Base-by-base conservation (phyloP, 2,329 filamentous ascomycete genomes). In the Phyllosticta ampelicida region DNA sequence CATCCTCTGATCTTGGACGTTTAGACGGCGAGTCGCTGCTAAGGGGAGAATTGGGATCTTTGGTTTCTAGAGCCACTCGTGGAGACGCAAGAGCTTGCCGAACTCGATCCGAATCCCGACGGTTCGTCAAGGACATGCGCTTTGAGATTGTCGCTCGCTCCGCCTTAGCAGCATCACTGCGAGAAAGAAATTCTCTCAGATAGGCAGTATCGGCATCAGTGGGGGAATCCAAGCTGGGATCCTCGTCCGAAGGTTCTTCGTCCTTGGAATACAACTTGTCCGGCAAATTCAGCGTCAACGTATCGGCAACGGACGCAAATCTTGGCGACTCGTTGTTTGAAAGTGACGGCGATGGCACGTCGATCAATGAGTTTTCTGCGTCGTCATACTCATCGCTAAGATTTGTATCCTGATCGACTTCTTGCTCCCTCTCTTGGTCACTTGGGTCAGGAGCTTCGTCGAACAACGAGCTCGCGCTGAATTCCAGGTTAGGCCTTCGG, bases 201-300 rank as follows among this genome's bases (percentile, higher is more conserved):
- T 78, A 65, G 1, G 75, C 76, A 8, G 77, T 78, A 60, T 79
- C 77, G 57, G 77, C 75, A 48, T 74, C 66, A 61, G 78, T 53
- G 64, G 71, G 60, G 59, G 56, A 58, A n/a, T 44, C 36, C 36
- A 44, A 6, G 2, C 13, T 5, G 13, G 56, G 19, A 16, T 51
- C 30, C 20, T 58, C 52, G 44, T 58, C 51, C 13, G 36, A 10
- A 5, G 49, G 6, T 18, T 49, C 51, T 16, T 60, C 36, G 13
- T 30, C 26, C 36, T 28, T 56, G 21, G 53, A 30, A 49, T 53
- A 51, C 18, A 51, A 29, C 18, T 36, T 28, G 16, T 55, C 53
- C 1, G 58, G 58, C 9, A 60, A 23, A 28, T 51, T 57, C n/a
- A 60, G 55, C 16, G 55, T 57, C 13, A 60, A 51, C n/a, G 58